Conservation (phyloP, 2,329 filamentous ascomycete genomes). For the Ceratocystis huliohia region DNA sequence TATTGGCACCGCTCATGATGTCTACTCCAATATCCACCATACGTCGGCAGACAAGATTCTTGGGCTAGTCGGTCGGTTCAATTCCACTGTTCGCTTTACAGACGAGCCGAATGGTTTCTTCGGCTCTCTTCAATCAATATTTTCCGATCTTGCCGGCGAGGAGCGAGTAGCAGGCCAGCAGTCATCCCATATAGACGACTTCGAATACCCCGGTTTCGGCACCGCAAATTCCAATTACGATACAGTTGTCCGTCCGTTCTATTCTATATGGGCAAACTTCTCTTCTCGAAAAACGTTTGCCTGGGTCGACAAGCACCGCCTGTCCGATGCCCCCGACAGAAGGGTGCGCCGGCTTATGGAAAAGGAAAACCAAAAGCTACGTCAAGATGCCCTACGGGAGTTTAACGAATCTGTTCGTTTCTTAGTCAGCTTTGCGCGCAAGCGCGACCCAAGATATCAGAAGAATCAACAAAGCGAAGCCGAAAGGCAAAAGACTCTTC, state of each 20-base stretch:
- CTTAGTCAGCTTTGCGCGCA: slow-evolving; percentile 76
- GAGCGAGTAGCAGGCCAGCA: slow-evolving; percentile 36
- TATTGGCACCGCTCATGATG: slow-evolving; percentile 40
- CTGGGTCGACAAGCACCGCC: slow-evolving; percentile 77
- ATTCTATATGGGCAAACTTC: slow-evolving; percentile 68
- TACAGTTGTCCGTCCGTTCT: slow-evolving; percentile 66
- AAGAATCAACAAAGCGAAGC: slow-evolving; percentile 64
- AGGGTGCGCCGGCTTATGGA: slow-evolving; percentile 75
- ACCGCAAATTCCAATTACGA: slow-evolving; percentile 62
- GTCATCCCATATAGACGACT: slow-evolving; percentile 42
- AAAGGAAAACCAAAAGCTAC: slow-evolving; percentile 77
- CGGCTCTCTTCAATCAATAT: slow-evolving; percentile 61
- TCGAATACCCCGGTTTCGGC: slow-evolving; percentile 74
- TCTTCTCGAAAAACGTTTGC: slow-evolving; percentile 73
- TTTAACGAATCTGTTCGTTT: slow-evolving; percentile 89
- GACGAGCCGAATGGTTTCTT: slow-evolving; percentile 77
- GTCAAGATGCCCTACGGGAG: slow-evolving; percentile 71
- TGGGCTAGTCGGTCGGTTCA: slow-evolving; percentile 67
- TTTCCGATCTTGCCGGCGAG: slow-evolving; percentile 67
- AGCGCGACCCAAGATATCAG: slow-evolving; percentile 76
- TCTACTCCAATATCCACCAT: slow-evolving; percentile 55
- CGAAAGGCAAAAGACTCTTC: slow-evolving; percentile 64
- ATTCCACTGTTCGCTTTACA: slow-evolving; percentile 62
- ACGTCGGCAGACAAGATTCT: slow-evolving; percentile 73
- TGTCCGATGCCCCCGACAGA: slow-evolving; percentile 78